Evolutionary conservation across 106 monocot genomes (phyloP).

Genomic region (Platanthera guangdongensis): DNA sequence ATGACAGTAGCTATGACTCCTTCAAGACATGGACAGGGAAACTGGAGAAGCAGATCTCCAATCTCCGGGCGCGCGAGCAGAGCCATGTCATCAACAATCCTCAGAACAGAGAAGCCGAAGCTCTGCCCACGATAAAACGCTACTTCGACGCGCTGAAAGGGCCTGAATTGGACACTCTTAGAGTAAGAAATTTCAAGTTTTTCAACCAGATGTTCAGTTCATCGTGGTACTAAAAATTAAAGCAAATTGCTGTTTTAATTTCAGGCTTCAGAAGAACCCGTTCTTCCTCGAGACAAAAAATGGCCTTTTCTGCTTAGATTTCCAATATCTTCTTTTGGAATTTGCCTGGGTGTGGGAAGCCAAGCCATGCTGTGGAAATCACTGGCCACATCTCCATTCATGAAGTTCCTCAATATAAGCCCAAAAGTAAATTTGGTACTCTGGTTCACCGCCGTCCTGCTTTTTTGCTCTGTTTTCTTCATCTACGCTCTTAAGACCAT

Average conservation of each 20-base stretch:
- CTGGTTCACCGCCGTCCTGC: conserved; percentile 14
- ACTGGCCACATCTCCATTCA: conserved; percentile 29
- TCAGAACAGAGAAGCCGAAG: background rate
- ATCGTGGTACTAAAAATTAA: background rate
- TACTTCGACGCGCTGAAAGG: conserved; percentile 66
- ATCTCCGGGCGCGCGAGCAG: conserved; percentile 10
- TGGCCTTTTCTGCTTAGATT: conserved; percentile 68
- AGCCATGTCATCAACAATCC: background rate
- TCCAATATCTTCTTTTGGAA: conserved; percentile 47
- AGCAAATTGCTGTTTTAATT: background rate
- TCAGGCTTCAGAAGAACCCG: conserved; percentile 35
- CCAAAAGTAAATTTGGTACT: conserved; percentile 13
- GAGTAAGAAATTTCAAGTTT: conserved; percentile 12
- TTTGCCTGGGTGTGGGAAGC: conserved; percentile 50
- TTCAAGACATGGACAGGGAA: conserved; percentile 74
- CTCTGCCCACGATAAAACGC: conserved; percentile 21
- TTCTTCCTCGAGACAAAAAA: conserved; percentile 40
- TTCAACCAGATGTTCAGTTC: background rate
- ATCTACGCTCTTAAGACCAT: conserved; percentile 16
- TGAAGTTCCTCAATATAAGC: conserved; percentile 18
- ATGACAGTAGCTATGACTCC: conserved; percentile 42
- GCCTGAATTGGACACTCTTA: conserved; percentile 59
- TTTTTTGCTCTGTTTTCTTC: conserved; percentile 3
- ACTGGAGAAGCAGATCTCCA: conserved; percentile 46
- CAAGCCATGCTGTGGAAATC: conserved; percentile 53